These are phyloP conservation scores for Trametes versicolor DNA, from an alignment of 1,284 basidiomycete species.

Conservation along the genomic window DNA sequence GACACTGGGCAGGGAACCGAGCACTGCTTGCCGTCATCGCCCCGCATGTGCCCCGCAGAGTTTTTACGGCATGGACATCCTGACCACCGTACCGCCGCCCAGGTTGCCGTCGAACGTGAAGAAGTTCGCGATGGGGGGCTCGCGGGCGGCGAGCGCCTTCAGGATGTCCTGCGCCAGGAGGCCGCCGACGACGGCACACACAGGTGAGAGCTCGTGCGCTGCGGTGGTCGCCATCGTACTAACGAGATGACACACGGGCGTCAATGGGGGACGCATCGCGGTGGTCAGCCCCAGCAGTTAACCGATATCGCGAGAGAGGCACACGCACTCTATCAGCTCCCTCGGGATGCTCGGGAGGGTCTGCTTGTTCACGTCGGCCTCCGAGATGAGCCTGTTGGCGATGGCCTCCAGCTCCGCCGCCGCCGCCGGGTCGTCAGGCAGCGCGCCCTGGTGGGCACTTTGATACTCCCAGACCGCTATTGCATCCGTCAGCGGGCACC, in stretches of 20 bases:
- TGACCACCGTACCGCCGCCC: slow-evolving; percentile 75
- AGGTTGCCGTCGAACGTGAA: slow-evolving; percentile 89
- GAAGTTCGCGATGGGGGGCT: slow-evolving; percentile 93
- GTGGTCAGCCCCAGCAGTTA: background rate
- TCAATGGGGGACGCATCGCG: background rate
- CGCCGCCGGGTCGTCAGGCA: slow-evolving; percentile 64
- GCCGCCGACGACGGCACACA: slow-evolving; percentile 94
- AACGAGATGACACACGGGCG: slow-evolving; percentile 9
- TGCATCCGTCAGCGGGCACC: slow-evolving; percentile 9
- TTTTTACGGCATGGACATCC: slow-evolving; percentile 55
- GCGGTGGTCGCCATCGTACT: slow-evolving; percentile 77
- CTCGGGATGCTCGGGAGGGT: slow-evolving; percentile 63
- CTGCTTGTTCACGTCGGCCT: slow-evolving; percentile 77
- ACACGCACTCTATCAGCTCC: slow-evolving; percentile 67
- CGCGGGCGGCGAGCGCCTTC: slow-evolving; percentile 89
- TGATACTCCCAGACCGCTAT: slow-evolving; percentile 90
- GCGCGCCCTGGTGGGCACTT: slow-evolving; percentile 58
- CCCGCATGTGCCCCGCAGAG: slow-evolving; percentile 9
- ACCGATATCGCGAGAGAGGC: slow-evolving; percentile 6
- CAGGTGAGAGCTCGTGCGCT: slow-evolving; percentile 86
- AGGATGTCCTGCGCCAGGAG: slow-evolving; percentile 95
- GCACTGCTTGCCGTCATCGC: slow-evolving; percentile 12
- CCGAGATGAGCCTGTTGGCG: slow-evolving; percentile 66
- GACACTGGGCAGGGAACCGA: slow-evolving; percentile 13
- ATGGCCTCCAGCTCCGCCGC: slow-evolving; percentile 68